Conservation (phyloP, 306 rosid species). For the Bauhinia variegata region DNA sequence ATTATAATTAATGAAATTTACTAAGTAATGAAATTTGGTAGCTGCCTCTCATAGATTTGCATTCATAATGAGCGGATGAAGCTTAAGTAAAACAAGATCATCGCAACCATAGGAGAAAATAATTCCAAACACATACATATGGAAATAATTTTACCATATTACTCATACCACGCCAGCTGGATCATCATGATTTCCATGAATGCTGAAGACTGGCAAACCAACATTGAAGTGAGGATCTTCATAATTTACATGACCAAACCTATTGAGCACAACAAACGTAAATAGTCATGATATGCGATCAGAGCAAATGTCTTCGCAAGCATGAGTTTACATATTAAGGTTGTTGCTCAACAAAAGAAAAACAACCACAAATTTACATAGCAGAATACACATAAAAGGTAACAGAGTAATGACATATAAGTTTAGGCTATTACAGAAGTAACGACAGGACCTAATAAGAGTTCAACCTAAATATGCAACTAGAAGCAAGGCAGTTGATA, state of each 20-base stretch:
- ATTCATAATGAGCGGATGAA: not conserved
- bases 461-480: no score
- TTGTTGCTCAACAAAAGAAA: not conserved
- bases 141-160: conserved; percentile 3
- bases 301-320: not conserved
- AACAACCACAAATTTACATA: not conserved
- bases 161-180: conserved; percentile 98
- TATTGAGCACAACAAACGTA: conserved; percentile 37
- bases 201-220: conserved; percentile 95
- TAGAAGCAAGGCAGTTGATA: no score
- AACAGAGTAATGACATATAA: no score
- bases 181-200: conserved; percentile 98
- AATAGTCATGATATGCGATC: no score
- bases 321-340: not conserved
- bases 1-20: not conserved
- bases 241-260: conserved; percentile 96
- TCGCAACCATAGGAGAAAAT: not conserved
- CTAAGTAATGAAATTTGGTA: not conserved
- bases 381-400: not conserved
- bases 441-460: no score
- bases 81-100: conserved; percentile 12
- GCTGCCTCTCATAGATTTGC: conserved; percentile 6
- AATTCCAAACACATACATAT: not conserved
- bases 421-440: no score
- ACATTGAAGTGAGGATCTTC: conserved; percentile 98